Base-by-base conservation (phyloP, 2,329 filamentous ascomycete genomes). In the Diaporthe longicolla region DNA sequence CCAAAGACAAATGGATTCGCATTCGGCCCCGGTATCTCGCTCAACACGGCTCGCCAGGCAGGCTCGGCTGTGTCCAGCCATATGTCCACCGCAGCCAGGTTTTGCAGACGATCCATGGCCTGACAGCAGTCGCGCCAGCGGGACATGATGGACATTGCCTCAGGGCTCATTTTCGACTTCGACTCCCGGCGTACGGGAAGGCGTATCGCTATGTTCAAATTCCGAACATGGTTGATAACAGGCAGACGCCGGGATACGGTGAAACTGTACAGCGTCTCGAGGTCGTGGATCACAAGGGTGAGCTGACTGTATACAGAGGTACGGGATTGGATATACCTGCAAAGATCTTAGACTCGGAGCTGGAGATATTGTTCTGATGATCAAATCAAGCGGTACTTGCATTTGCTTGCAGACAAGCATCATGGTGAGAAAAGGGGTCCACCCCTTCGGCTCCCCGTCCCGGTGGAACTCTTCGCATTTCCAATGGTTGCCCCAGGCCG, bases 361-460 rank as follows among this genome's bases (percentile, higher is more conserved):
- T 58, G 29, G 29, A 37, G n/a, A n/a, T 58, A 29, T n/a, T 37
- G 55, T 37, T 58, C 29, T 37, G 55, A 37, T n/a, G 29, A 58
- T 37, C 55, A 37, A 24, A 58, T 37, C 19, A 58, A 58, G 55
- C 29, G 55, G 29, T 58, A 58, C 55, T 58, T 58, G 55, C 55
- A 58, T 58, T 58, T 58, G 55, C 55, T 58, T 58, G 55, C 55
- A 58, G 29, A 58, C 55, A 58, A 58, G 55, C 55, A 58, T 58
- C 55, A 58, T 58, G 19, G 55, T 37, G 55, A 58, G 55, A 58
- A 58, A 58, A 19, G 55, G 55, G 32, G 7, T 58, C 55, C 55
- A 58, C 29, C 55, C 55, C 29, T 58, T 37, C 29, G 55, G 55
- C 29, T 37, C 55, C 29, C 55, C 29, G 9, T n/a, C 29, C 29